Evolutionary conservation across 139 green algal species (phyloP), one percentile per base, ranked within the genome.

Genomic region (Pseudopediastrum boryanum): DNA sequence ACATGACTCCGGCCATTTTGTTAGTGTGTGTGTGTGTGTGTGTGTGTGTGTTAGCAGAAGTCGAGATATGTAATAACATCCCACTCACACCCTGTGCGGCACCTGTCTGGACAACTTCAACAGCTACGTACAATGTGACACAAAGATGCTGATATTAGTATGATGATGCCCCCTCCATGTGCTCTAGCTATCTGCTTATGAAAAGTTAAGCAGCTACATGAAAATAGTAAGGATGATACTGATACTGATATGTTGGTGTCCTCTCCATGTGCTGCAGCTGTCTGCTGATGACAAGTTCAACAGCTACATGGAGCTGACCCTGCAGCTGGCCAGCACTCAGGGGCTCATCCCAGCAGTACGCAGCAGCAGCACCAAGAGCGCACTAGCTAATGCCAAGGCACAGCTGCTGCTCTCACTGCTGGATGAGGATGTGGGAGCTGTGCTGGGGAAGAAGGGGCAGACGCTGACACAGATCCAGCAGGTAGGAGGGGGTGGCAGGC

Each of bases 221-320:
- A 81, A 88, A 44, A 80, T 79, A 13, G 88, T 80, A 21, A 73
- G 85, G 54, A 84, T 66, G 46, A 59, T 83, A 13, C 27, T 64
- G 68, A 19, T 63, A 31, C 23, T 31, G 67, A 29, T 27, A 3
- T 81, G 41, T 69, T 31, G 21, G 52, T 73, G n/a, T 42, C 51
- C 31, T 9, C 51, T 46, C 25, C 29, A 5, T 16, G 23, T 70
- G n/a, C 19, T 50, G 68, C 83, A 84, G 85, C 71, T 90, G 66
- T 90, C 85, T 46, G 77, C 84, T 78, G 82, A 88, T 48, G 80
- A 86, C 75, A 78, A 85, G 29, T 89, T 87, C 59, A 61, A 72
- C 2, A 68, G 73, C 5, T 91, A 91, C 82, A 89, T 91, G 87
- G 87, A 91, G 61, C 85, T 85, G 5, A 91, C 87, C 19, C 80